These are phyloP conservation scores for Crithidia bombi DNA, from an alignment of 208 protist species.

Conservation along the genomic window DNA sequence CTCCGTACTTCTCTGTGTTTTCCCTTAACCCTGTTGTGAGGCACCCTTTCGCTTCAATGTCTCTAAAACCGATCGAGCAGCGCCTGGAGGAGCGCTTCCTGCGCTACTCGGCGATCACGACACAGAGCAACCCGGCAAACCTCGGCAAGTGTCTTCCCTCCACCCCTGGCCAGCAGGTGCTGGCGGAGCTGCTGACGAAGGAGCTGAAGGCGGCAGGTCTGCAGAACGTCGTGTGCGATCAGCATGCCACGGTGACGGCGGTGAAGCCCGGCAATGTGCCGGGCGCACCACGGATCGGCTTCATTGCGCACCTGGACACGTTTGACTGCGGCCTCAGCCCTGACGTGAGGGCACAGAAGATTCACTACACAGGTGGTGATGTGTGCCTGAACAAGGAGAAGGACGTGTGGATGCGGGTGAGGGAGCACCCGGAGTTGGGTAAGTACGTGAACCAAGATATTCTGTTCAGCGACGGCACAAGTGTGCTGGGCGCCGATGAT, in stretches of 20 bases:
- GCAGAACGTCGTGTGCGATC: slow-evolving; percentile 64
- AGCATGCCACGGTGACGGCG: slow-evolving; percentile 79
- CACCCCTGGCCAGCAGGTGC: slow-evolving; percentile 79
- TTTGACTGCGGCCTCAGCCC: slow-evolving; percentile 77
- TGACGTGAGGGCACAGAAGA: slow-evolving; percentile 69
- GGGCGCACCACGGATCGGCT: slow-evolving; percentile 75
- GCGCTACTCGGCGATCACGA: slow-evolving; percentile 80
- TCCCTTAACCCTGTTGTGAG: too few species aligned
- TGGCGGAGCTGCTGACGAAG: slow-evolving; percentile 74
- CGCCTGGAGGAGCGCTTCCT: slow-evolving; percentile 75
- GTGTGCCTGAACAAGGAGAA: slow-evolving; percentile 78
- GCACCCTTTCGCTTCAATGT: too few species aligned
- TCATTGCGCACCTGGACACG: slow-evolving; percentile 88
- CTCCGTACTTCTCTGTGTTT: not conserved
- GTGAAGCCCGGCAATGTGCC: slow-evolving; percentile 65
- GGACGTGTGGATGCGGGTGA: slow-evolving; percentile 62
- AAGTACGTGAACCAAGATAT: slow-evolving; percentile 84
- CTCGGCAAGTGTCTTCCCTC: slow-evolving; percentile 68
- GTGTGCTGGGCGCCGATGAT: slow-evolving; percentile 87
- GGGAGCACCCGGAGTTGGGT: slow-evolving; percentile 73
- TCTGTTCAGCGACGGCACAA: slow-evolving; percentile 87
- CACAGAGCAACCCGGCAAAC: slow-evolving; percentile 69
- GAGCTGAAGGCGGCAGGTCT: slow-evolving; percentile 62
- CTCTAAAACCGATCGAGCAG: slow-evolving; percentile 44
- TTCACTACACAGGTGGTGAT: slow-evolving; percentile 76